Conservation (phyloP, 495 filamentous ascomycete genomes). For the Penicillium tannophilum region DNA sequence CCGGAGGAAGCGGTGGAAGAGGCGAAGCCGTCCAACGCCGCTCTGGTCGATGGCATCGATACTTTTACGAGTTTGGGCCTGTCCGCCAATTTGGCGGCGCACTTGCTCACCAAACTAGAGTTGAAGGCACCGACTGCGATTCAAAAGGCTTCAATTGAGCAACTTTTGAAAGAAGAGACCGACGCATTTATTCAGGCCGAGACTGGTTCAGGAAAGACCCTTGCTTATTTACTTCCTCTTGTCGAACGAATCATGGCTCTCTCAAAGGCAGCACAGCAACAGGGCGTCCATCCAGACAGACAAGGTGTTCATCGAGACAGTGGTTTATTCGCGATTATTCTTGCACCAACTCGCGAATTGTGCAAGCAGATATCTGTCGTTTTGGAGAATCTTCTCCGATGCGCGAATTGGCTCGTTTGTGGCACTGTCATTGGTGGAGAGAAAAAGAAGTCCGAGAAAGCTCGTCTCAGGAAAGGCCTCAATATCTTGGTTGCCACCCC, state of each 20-base stretch:
- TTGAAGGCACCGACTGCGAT: conserved; percentile 93
- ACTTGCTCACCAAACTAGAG: conserved; percentile 81
- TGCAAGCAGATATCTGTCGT: conserved; percentile 90
- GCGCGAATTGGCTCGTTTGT: conserved; percentile 85
- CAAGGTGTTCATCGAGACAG: conserved; percentile 69
- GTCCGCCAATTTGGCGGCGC: conserved; percentile 73
- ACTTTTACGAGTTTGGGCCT: conserved; percentile 84
- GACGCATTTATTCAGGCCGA: conserved; percentile 98
- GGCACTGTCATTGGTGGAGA: conserved; percentile 94
- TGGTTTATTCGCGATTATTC: conserved; percentile 86
- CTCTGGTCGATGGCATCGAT: conserved; percentile 75
- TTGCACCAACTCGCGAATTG: conserved; percentile 90
- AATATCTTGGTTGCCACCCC: conserved; percentile 96
- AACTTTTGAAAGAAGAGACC: conserved; percentile 75
- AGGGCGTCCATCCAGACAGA: conserved; percentile 2
- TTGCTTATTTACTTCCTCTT: conserved; percentile 90
- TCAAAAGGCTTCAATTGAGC: conserved; percentile 81
- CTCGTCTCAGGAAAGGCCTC: conserved; percentile 84
- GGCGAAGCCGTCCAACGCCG: conserved; percentile 89
- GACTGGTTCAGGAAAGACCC: conserved; percentile 94
- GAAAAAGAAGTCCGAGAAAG: conserved; percentile 97
- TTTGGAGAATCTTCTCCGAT: conserved; percentile 76
- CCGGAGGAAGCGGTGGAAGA: conserved; percentile 53
- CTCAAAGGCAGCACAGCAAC: conserved; percentile 42
- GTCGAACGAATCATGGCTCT: conserved; percentile 83